These are phyloP conservation scores for Citropsis articulata DNA, from an alignment of 345 rosid species.

Conservation along the genomic window DNA sequence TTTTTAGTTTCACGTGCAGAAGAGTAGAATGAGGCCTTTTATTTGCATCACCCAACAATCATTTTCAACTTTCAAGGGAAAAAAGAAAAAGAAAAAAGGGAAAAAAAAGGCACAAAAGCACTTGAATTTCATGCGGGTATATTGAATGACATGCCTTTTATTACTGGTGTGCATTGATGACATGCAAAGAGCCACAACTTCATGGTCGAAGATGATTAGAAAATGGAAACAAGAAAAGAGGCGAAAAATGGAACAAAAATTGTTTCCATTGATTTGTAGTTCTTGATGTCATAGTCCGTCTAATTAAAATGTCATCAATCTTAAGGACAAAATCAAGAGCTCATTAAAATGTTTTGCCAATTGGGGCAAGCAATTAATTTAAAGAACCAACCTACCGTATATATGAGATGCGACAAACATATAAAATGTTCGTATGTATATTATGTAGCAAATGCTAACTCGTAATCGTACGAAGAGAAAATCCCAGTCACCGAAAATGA, in stretches of 20 bases:
- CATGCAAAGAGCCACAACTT: background rate
- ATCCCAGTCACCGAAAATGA: background rate
- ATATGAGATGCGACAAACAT: background rate
- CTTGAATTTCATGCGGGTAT: background rate
- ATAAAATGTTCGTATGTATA: too few species aligned
- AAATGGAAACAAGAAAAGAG: background rate
- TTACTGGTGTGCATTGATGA: background rate
- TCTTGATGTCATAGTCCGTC: background rate
- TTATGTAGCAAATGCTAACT: too few species aligned
- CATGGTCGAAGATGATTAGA: background rate
- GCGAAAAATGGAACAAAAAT: background rate
- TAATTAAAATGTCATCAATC: too few species aligned
- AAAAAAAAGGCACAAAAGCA: background rate
- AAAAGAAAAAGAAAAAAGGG: too few species aligned
- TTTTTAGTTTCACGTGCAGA: conserved; percentile 2
- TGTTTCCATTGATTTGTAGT: background rate
- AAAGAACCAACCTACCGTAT: background rate
- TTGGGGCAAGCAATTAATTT: too few species aligned
- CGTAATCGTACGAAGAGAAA: background rate
- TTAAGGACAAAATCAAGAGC: too few species aligned
- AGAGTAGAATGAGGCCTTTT: background rate
- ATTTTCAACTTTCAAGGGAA: background rate
- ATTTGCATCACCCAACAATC: background rate
- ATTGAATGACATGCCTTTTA: background rate
- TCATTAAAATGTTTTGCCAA: too few species aligned